A percentile compares a stretch with the other conserved stretches of the same genome.
Conservation (phyloP, 208 protist species). For the Vickermania ingenoplastis region DNA sequence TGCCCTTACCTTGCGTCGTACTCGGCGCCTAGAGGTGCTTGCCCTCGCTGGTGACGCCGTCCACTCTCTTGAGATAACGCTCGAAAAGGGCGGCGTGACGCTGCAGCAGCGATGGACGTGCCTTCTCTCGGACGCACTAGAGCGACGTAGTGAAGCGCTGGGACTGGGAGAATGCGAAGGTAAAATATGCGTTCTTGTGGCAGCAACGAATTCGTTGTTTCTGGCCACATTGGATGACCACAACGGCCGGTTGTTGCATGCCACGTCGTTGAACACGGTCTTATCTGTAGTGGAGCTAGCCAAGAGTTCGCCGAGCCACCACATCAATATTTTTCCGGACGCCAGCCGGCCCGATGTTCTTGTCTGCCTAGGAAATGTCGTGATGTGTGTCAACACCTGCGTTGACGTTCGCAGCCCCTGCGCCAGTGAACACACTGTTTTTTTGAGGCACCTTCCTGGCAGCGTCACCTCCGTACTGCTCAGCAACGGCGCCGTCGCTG, state of each 20-base stretch:
- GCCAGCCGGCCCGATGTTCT: constrained; percentile 29
- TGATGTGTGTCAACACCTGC: constrained; percentile 67
- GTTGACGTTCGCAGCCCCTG: constrained; percentile 61
- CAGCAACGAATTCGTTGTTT: background rate
- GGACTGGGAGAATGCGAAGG: background rate
- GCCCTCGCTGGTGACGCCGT: too few relatives aligned
- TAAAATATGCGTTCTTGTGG: background rate
- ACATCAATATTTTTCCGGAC: constrained; percentile 47
- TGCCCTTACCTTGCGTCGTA: too few relatives aligned
- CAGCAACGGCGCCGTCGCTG: constrained; percentile 31
- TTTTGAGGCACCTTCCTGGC: constrained; percentile 20
- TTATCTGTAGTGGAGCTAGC: constrained; percentile 30
- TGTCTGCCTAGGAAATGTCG: constrained; percentile 40
- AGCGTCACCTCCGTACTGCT: constrained; percentile 32
- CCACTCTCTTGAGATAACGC: too few relatives aligned
- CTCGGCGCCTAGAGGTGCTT: too few relatives aligned
- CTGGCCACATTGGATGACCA: constrained; percentile 42
- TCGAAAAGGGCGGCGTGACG: too few relatives aligned
- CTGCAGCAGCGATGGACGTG: too few relatives aligned
- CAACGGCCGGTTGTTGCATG: constrained; percentile 43
- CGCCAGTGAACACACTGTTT: constrained; percentile 53
- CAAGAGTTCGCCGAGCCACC: constrained; percentile 27
- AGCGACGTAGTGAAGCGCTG: background rate
- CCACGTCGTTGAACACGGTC: constrained; percentile 45
- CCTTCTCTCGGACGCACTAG: too few relatives aligned